A percentile compares a stretch with the other conserved stretches of the same genome.
phyloP scores from a whole-genome alignment of 1,284 basidiomycete genomes.

The Leucoagaricus sp. region DNA sequence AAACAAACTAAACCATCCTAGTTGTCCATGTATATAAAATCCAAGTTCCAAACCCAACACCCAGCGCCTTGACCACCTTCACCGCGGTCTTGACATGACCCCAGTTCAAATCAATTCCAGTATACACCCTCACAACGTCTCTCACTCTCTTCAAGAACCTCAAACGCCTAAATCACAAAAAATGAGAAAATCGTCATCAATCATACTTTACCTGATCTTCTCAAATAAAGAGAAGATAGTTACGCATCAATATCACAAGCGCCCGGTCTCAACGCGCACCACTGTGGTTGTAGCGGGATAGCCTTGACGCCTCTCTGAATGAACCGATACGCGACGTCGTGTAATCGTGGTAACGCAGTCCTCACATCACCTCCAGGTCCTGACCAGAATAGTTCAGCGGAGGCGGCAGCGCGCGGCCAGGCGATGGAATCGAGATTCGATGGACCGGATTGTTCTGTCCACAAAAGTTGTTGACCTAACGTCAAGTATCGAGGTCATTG shows the following conservation, averaged over 20 bases:
- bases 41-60: not conserved
- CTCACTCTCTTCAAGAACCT: not conserved
- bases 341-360: constrained; percentile 73
- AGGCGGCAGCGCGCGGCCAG: constrained; percentile 81
- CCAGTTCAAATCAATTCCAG: not conserved
- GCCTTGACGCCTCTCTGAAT: constrained; percentile 67
- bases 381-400: constrained; percentile 84
- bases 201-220: not conserved
- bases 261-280: constrained; percentile 78
- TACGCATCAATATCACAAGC: constrained; percentile 52
- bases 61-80: not conserved
- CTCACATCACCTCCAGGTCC: constrained; percentile 46
- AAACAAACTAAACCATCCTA: too few relatives aligned
- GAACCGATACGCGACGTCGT: constrained; percentile 74
- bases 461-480: constrained; percentile 67
- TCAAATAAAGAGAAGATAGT: not conserved
- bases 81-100: not conserved
- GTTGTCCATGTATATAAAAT: not conserved
- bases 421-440: constrained; percentile 70
- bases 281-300: constrained; percentile 76
- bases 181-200: not conserved
- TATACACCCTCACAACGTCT: not conserved
- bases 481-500: not conserved
- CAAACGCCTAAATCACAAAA: not conserved
- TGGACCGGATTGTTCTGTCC: constrained; percentile 77